These are phyloP conservation scores for Gentiana dahurica DNA, from an alignment of 257 asterid genomes.

Conservation along the genomic window DNA sequence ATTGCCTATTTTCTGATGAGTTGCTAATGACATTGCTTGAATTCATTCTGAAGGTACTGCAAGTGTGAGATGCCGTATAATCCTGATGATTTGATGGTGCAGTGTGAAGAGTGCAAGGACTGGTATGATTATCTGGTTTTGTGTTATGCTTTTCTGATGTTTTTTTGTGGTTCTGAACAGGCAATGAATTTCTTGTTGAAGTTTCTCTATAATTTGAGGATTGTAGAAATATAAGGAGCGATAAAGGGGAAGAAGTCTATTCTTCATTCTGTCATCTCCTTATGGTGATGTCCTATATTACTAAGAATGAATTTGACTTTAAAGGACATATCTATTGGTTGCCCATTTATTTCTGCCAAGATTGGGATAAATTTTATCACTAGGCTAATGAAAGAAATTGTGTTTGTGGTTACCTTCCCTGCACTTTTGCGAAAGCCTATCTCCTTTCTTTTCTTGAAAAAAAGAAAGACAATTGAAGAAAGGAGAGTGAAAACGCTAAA, in stretches of 20 bases:
- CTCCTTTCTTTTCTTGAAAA: too few species aligned
- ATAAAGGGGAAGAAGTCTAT: background rate
- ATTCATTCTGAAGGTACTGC: slow-evolving; percentile 45
- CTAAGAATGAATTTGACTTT: too few species aligned
- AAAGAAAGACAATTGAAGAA: too few species aligned
- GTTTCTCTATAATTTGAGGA: background rate
- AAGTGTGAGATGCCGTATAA: slow-evolving; percentile 70
- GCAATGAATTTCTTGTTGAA: background rate
- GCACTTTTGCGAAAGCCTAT: too few species aligned
- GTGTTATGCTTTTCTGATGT: background rate
- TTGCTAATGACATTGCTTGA: background rate
- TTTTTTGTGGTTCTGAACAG: background rate
- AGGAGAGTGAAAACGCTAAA: too few species aligned
- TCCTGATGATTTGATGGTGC: slow-evolving; percentile 67
- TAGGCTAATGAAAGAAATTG: too few species aligned
- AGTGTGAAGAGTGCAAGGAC: slow-evolving; percentile 61
- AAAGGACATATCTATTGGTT: too few species aligned
- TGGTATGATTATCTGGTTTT: slow-evolving; percentile 33
- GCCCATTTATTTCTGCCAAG: too few species aligned
- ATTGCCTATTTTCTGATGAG: background rate
- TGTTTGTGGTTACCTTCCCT: too few species aligned
- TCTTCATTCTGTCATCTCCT: background rate
- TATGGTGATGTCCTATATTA: background rate
- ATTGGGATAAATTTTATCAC: too few species aligned
- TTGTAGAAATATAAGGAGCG: background rate